A percentile compares a stretch with the other conserved stretches of the same genome.
These are phyloP conservation scores for Pyrenula massariospora DNA, from an alignment of 495 filamentous ascomycete species.

Conservation along the genomic window DNA sequence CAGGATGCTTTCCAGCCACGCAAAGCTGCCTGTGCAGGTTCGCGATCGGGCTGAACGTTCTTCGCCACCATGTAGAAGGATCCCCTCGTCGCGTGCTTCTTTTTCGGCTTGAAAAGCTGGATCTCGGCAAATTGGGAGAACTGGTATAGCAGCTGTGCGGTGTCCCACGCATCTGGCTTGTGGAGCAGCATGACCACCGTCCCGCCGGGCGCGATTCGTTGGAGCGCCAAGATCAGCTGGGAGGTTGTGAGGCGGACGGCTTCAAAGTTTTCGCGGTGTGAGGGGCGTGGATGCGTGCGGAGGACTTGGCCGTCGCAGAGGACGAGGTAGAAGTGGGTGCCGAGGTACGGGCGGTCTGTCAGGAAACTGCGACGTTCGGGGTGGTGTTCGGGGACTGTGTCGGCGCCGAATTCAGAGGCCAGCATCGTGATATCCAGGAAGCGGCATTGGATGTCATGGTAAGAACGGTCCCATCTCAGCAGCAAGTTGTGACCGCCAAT, in stretches of 20 bases:
- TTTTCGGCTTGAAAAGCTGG: conserved; percentile 33
- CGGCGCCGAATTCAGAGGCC: conserved; percentile 34
- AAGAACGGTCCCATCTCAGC: conserved; percentile 8
- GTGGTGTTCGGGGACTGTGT: conserved; percentile 26
- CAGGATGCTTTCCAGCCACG: conserved; percentile 29
- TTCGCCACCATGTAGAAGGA: conserved; percentile 47
- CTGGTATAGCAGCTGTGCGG: conserved; percentile 22
- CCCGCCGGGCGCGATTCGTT: conserved; percentile 30
- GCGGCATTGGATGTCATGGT: conserved; percentile 8
- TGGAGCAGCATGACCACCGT: conserved; percentile 40
- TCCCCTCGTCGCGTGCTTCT: conserved; percentile 26
- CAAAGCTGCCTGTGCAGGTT: conserved; percentile 24
- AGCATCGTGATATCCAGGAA: conserved; percentile 45
- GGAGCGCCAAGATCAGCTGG: conserved; percentile 36
- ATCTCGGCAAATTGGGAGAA: conserved; percentile 34
- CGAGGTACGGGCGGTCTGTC: conserved; percentile 10
- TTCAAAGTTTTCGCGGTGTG: conserved; percentile 30
- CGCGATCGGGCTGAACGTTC: conserved; percentile 21
- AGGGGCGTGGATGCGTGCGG: conserved; percentile 27
- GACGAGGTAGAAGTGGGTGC: conserved; percentile 34
- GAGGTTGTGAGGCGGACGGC: conserved; percentile 22
- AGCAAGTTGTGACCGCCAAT: conserved; percentile 34
- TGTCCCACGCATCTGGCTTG: conserved; percentile 30
- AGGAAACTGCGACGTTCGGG: conserved; percentile 30
- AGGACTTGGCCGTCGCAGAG: conserved; percentile 48